phyloP scores from a whole-genome alignment of 2,329 filamentous ascomycete genomes.

The Aspergillus intermedius region DNA sequence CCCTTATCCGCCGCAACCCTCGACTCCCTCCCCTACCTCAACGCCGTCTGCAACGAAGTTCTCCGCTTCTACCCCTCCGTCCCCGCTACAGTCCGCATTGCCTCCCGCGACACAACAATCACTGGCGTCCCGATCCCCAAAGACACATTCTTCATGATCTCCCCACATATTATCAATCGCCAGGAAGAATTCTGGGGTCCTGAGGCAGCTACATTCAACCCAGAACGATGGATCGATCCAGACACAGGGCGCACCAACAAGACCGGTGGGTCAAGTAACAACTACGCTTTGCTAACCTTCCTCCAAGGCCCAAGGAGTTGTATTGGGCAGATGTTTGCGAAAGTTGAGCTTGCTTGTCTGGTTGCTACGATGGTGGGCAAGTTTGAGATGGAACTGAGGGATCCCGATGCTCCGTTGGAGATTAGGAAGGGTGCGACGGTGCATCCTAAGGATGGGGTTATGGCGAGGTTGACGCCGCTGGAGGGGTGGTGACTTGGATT shows the following conservation, averaged over 20 bases:
- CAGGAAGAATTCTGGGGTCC: slow-evolving; percentile 65
- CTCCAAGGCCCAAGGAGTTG: slow-evolving; percentile 80
- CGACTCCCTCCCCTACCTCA: slow-evolving; percentile 70
- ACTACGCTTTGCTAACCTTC: slow-evolving; percentile 75
- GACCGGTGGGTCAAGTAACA: slow-evolving; percentile 65
- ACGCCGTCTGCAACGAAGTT: slow-evolving; percentile 71
- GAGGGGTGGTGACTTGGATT: slow-evolving; percentile 21
- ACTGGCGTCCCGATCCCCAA: slow-evolving; percentile 59
- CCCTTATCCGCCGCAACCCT: slow-evolving; percentile 55
- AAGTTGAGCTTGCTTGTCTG: slow-evolving; percentile 77
- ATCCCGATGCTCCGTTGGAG: slow-evolving; percentile 53
- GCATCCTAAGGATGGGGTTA: slow-evolving; percentile 65
- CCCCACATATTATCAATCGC: slow-evolving; percentile 63
- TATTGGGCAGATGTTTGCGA: slow-evolving; percentile 75
- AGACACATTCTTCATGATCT: slow-evolving; percentile 62
- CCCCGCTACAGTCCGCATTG: slow-evolving; percentile 61
- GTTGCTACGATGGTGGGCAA: slow-evolving; percentile 69
- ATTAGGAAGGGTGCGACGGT: slow-evolving; percentile 67
- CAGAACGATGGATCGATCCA: slow-evolving; percentile 63
- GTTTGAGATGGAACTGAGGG: slow-evolving; percentile 62
- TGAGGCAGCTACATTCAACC: slow-evolving; percentile 68
- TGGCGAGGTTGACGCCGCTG: slow-evolving; percentile 53
- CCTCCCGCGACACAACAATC: slow-evolving; percentile 60
- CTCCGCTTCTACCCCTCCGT: slow-evolving; percentile 69
- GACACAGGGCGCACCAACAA: slow-evolving; percentile 37